Conservation (phyloP, 2,329 filamentous ascomycete genomes). For the Malbranchea cinnamomea region DNA sequence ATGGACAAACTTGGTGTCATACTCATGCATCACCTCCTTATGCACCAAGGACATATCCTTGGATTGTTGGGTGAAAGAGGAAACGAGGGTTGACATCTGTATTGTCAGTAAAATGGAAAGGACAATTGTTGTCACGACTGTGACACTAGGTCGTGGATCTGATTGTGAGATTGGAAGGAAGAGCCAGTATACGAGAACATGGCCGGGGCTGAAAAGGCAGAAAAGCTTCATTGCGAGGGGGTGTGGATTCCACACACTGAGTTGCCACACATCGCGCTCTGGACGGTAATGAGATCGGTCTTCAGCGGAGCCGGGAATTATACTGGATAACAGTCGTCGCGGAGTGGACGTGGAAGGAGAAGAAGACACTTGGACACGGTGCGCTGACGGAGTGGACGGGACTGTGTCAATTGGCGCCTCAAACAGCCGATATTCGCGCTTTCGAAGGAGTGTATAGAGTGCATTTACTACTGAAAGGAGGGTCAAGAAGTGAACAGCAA, state of each 20-base stretch:
- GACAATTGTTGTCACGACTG: slow-evolving; percentile 67
- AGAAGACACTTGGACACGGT: slow-evolving; percentile 75
- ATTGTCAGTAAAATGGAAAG: slow-evolving; percentile 59
- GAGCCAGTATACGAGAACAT: slow-evolving; percentile 79
- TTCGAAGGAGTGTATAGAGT: slow-evolving; percentile 65
- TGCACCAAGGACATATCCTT: slow-evolving; percentile 77
- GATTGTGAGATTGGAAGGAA: slow-evolving; percentile 64
- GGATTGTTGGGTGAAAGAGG: slow-evolving; percentile 64
- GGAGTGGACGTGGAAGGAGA: slow-evolving; percentile 66
- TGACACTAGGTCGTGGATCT: slow-evolving; percentile 71
- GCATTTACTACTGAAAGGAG: slow-evolving; percentile 59
- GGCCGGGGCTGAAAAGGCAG: slow-evolving; percentile 82
- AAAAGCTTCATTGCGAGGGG: slow-evolving; percentile 70
- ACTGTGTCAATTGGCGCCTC: slow-evolving; percentile 65
- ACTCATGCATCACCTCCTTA: slow-evolving; percentile 85
- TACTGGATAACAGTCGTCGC: slow-evolving; percentile 54
- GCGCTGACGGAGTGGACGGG: slow-evolving; percentile 69
- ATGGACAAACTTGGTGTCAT: slow-evolving; percentile 90
- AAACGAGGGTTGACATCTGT: slow-evolving; percentile 60
- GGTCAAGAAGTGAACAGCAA: slow-evolving; percentile 56
- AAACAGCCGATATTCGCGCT: slow-evolving; percentile 80
- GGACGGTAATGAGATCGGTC: slow-evolving; percentile 64
- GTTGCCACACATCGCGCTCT: slow-evolving; percentile 81
- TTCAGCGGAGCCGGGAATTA: slow-evolving; percentile 59
- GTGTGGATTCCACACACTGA: slow-evolving; percentile 84